A percentile compares a stretch with the other conserved stretches of the same genome.
These are phyloP conservation scores for Potentilla sterilis DNA, from an alignment of 306 rosid species.

Conservation along the genomic window DNA sequence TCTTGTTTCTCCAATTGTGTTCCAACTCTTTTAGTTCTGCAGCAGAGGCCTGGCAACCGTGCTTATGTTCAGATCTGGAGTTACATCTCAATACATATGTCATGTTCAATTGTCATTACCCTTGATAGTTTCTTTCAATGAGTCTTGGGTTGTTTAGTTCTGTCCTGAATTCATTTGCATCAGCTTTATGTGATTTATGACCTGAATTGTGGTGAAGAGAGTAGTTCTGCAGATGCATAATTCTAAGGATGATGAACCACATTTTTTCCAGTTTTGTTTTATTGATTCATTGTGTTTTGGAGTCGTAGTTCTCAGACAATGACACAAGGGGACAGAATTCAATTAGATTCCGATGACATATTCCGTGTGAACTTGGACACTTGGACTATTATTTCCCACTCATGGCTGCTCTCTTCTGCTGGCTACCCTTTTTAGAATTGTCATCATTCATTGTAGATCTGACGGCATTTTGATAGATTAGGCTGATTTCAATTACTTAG, in stretches of 20 bases:
- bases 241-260: background rate
- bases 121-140: background rate
- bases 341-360: background rate
- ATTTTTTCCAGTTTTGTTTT: background rate
- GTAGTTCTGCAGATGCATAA: background rate
- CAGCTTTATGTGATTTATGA: background rate
- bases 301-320: background rate
- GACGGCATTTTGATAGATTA: background rate
- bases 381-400: constrained; percentile 3
- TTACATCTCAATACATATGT: background rate
- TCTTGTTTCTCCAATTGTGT: background rate
- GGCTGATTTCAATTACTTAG: background rate
- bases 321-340: background rate
- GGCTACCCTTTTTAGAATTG: constrained; percentile 17
- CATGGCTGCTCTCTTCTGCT: constrained; percentile 4
- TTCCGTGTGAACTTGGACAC: background rate
- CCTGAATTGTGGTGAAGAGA: background rate
- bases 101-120: background rate
- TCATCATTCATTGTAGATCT: constrained; percentile 19
- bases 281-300: constrained; percentile 10
- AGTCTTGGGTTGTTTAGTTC: constrained; percentile 6
- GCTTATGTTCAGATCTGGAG: constrained; percentile 14
- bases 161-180: background rate
- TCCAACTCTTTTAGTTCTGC: background rate
- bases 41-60: no score